Base-by-base conservation (phyloP, 1,139 yeast species). In the Meyerozyma carpophila region DNA sequence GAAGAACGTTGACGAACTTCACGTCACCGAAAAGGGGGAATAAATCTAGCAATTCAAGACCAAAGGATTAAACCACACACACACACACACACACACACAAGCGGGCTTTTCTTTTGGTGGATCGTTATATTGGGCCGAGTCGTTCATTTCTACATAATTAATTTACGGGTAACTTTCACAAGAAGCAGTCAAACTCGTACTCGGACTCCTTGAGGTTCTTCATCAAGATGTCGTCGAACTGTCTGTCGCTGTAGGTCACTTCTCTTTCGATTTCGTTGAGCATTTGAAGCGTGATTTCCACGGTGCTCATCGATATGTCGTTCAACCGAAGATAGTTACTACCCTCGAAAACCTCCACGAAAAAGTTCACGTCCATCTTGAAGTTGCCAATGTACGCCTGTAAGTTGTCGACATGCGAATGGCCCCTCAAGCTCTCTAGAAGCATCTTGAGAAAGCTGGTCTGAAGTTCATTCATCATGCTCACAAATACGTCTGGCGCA, bases 401-500 rank as follows among this genome's bases (percentile, higher is more conserved):
- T 47, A 70, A 60, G 44, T 68, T 68, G 28, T 58, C 55, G 13
- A 63, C 45, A 29, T 52, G 44, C 21, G 46, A 32, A 44, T 49
- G 36, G 7, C 36, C 36, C 47, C 74, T 50, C 38, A 68, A 54
- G 40, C 62, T 57, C 46, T 63, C 73, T 47, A 71, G 56, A 21
- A 68, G 60, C 29, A 55, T 61, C 50, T 67, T 66, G 45, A 70
- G 53, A 42, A 66, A 66, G 39, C 59, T 63, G 40, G 62, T 61
- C 49, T 73, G 77, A 34, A 73, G 58, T 44, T 72, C 76, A 45
- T 65, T 66, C 4, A 71, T 59, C 10, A 73, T 65, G 32, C 61
- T 65, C 14, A 62, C 55, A 44, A 72, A 71, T 2, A 70, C 64
- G 10, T 64, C 69, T 9, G 53, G 53, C 16, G 70, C 71, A 1